Percentiles rank a stretch among this genome's conserved stretches.
Conservation (phyloP, 805 yeast genomes). For the Clavispora fructus region DNA sequence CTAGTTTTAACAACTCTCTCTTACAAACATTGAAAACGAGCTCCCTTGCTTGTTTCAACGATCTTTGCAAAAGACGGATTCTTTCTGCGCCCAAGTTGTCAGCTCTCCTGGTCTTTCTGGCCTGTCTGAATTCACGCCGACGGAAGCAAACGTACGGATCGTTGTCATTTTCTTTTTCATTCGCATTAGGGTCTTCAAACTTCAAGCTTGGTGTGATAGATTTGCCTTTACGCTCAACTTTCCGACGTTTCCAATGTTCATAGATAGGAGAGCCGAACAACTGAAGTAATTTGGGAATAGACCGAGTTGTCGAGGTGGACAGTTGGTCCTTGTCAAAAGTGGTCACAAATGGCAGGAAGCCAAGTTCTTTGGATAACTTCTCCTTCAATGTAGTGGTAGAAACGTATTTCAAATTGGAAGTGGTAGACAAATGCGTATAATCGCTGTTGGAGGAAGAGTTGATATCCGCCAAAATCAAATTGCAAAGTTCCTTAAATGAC, state of each 20-base stretch:
- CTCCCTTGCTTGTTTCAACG: slow-evolving; percentile 69
- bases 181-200: slow-evolving; percentile 71
- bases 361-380: slow-evolving; percentile 50
- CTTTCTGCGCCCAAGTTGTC: slow-evolving; percentile 88
- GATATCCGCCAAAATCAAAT: slow-evolving; percentile 37
- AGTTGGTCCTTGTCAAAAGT: slow-evolving; percentile 43
- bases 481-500: slow-evolving; percentile 61
- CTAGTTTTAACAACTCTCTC: slow-evolving; percentile 63
- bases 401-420: slow-evolving; percentile 30
- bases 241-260: slow-evolving; percentile 75
- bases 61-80: slow-evolving; percentile 65
- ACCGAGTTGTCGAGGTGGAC: slow-evolving; percentile 28
- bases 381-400: slow-evolving; percentile 56
- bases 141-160: slow-evolving; percentile 96
- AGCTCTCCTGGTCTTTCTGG: slow-evolving; percentile 92
- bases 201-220: slow-evolving; percentile 68
- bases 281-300: slow-evolving; percentile 45
- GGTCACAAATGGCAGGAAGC: slow-evolving; percentile 53
- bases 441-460: slow-evolving; percentile 21
- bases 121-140: slow-evolving; percentile 90
- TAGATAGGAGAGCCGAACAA: slow-evolving; percentile 64
- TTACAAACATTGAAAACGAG: slow-evolving; percentile 65
- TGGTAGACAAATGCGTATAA: slow-evolving; percentile 14
- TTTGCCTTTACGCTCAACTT: slow-evolving; percentile 64
- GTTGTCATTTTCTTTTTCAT: slow-evolving; percentile 77